phyloP scores from a whole-genome alignment of 2,329 filamentous ascomycete genomes.

The Pseudohalonectria lignicola region DNA sequence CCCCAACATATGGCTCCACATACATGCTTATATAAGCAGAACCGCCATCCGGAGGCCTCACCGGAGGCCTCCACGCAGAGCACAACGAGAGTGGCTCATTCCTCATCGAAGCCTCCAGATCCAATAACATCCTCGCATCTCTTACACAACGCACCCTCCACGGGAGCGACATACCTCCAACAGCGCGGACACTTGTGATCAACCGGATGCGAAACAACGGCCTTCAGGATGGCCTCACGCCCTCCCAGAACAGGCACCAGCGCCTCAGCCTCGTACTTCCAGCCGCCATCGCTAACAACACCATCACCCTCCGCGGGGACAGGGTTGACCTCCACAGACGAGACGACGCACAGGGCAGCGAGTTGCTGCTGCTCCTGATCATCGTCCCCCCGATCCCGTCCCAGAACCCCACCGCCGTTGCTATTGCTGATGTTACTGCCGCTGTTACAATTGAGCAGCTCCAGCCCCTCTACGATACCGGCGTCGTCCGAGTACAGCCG shows the following conservation, averaged over 20 bases:
- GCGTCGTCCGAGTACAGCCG: constrained; percentile 35
- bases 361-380: constrained; percentile 38
- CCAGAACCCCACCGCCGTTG: neutral
- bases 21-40: no score
- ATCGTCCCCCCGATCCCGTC: no score
- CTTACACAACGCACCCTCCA: no score
- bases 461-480: constrained; percentile 20
- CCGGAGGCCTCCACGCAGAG: no score
- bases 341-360: constrained; percentile 58
- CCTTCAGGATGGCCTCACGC: constrained; percentile 23
- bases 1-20: no score
- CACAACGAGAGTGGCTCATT: no score
- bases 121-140: no score
- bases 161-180: constrained; percentile 71
- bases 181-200: constrained; percentile 72
- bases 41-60: no score
- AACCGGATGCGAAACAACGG: constrained; percentile 29
- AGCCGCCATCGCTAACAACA: constrained; percentile 18
- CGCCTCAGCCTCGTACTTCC: constrained; percentile 26
- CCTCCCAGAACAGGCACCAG: constrained; percentile 31
- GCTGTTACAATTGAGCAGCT: no score
- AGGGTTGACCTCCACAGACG: constrained; percentile 41
- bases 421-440: no score
- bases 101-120: no score
- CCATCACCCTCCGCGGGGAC: neutral